These are phyloP conservation scores for Paspalum notatum DNA, from an alignment of 176 grass and related monocot genomes.

Conservation along the genomic window DNA sequence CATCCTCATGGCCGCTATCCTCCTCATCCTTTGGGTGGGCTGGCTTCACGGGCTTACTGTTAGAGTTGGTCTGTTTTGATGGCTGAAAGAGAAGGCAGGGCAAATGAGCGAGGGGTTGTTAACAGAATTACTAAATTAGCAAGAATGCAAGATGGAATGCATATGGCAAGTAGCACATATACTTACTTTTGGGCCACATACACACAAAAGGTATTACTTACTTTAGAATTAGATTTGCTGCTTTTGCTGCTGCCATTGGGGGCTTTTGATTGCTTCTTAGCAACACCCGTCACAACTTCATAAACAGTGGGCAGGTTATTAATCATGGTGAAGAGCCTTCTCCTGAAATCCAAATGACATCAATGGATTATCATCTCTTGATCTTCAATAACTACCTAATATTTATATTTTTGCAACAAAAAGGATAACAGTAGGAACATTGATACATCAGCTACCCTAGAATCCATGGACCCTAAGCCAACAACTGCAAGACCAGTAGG, in stretches of 20 bases:
- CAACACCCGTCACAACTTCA: constrained; percentile 72
- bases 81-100: constrained; percentile 31
- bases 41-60: constrained; percentile 53
- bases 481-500: constrained; percentile 27
- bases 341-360: constrained; percentile 65
- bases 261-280: constrained; percentile 67
- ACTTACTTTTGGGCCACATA: constrained; percentile 40
- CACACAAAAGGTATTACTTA: constrained; percentile 22
- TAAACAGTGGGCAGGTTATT: constrained; percentile 82
- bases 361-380: constrained; percentile 15
- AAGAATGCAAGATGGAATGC: too few relatives aligned
- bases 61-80: constrained; percentile 43
- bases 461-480: neutral
- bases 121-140: constrained; percentile 8
- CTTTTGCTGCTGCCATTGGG: constrained; percentile 70
- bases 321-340: constrained; percentile 75
- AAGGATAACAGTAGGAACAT: neutral
- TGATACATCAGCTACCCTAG: neutral
- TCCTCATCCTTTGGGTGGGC: constrained; percentile 56
- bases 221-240: constrained; percentile 61
- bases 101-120: neutral
- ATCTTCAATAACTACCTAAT: neutral
- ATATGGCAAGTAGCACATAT: neutral
- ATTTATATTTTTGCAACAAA: neutral
- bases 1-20: constrained; percentile 50